These are phyloP conservation scores for Tilletia indica DNA, from an alignment of 1,284 basidiomycete species.

Conservation along the genomic window DNA sequence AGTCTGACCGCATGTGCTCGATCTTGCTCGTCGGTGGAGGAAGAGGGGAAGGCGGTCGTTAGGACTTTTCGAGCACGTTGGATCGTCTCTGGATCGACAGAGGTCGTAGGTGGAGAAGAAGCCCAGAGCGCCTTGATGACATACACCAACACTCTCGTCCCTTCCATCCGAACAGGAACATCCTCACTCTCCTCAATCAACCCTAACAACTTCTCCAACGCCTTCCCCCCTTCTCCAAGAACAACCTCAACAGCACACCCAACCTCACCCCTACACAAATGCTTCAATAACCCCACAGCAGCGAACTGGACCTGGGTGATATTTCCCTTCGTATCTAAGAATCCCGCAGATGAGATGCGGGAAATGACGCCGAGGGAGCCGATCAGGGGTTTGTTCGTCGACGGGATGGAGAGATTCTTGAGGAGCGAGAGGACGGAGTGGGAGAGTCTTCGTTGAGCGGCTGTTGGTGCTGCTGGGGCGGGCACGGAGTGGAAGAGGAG, in stretches of 20 bases:
- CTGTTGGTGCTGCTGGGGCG: background rate
- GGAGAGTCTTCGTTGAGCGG: background rate
- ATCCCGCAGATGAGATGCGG: slow-evolving; percentile 18
- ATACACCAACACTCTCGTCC: slow-evolving; percentile 81
- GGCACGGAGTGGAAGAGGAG: slow-evolving; percentile 5
- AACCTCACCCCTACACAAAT: slow-evolving; percentile 68
- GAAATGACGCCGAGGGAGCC: slow-evolving; percentile 30
- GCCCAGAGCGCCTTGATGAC: slow-evolving; percentile 60
- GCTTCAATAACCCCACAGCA: slow-evolving; percentile 82
- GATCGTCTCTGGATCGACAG: background rate
- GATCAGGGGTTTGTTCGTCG: slow-evolving; percentile 38
- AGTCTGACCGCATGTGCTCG: background rate
- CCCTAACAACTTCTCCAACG: slow-evolving; percentile 70
- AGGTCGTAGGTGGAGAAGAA: background rate
- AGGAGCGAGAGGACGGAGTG: slow-evolving; percentile 42
- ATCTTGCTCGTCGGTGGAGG: slow-evolving; percentile 29
- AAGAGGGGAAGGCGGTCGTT: slow-evolving; percentile 25
- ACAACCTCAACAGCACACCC: slow-evolving; percentile 64
- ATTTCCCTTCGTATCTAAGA: slow-evolving; percentile 38
- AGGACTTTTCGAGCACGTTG: slow-evolving; percentile 5
- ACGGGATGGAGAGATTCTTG: slow-evolving; percentile 48
- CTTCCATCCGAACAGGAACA: slow-evolving; percentile 79
- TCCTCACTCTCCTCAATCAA: slow-evolving; percentile 77
- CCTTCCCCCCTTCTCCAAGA: slow-evolving; percentile 42
- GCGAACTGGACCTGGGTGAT: slow-evolving; percentile 72